These are phyloP conservation scores for Apiotrichum gamsii DNA, from an alignment of 1,284 basidiomycete genomes.

Conservation along the genomic window DNA sequence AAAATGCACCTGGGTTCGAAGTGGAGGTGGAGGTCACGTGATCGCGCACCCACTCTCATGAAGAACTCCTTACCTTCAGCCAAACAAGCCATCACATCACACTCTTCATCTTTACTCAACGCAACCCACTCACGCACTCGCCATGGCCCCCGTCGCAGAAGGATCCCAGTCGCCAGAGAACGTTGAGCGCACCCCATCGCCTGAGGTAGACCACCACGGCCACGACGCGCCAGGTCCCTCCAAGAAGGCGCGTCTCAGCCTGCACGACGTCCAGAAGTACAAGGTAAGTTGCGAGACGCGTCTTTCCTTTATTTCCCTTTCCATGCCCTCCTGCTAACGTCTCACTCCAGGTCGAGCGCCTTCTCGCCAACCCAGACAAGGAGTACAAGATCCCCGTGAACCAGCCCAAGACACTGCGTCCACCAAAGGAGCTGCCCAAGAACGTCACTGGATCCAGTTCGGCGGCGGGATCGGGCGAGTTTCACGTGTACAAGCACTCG, in stretches of 20 bases:
- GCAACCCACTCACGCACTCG: no score
- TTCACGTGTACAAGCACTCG: constrained; percentile 97
- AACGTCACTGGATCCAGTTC: constrained; percentile 92
- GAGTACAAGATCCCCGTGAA: constrained; percentile 62
- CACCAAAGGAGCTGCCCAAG: constrained; percentile 93
- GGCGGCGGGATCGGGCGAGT: constrained; percentile 83
- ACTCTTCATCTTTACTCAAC: background rate
- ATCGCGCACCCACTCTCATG: no score
- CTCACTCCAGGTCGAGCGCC: constrained; percentile 61
- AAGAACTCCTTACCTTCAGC: no score
- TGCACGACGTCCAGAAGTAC: constrained; percentile 25
- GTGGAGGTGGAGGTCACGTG: background rate
- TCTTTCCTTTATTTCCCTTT: background rate
- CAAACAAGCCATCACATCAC: no score
- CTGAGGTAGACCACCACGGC: background rate
- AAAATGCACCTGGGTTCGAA: no score
- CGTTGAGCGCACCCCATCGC: constrained; percentile 13
- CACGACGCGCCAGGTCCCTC: background rate
- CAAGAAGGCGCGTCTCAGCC: constrained; percentile 27
- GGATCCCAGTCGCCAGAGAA: constrained; percentile 13
- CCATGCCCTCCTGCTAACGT: background rate
- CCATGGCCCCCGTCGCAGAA: constrained; percentile 5
- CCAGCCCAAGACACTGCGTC: constrained; percentile 49
- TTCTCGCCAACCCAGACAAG: constrained; percentile 80
- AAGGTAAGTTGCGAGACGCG: constrained; percentile 16